phyloP scores from a whole-genome alignment of 2,329 filamentous ascomycete species.

The Aspergillus sp. region DNA sequence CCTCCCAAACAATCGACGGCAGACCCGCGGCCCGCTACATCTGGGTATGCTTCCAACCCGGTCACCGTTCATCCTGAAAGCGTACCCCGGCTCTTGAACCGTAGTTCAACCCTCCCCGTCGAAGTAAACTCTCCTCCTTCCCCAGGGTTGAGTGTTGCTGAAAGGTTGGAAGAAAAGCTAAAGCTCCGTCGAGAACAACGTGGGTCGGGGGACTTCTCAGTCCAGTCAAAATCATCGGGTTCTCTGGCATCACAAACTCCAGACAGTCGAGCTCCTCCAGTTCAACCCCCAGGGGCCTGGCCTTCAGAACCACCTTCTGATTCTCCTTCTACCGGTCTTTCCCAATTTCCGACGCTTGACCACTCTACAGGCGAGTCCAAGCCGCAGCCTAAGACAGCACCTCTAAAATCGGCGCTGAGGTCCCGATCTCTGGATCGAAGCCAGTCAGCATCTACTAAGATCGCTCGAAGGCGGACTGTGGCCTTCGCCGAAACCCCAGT shows the following conservation, averaged over 20 bases:
- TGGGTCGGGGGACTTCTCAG: slow-evolving; percentile 17
- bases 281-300: slow-evolving; percentile 3
- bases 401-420: slow-evolving; percentile 4
- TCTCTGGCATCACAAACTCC: neutral
- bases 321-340: neutral
- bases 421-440: slow-evolving; percentile 12
- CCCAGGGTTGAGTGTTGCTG: slow-evolving; percentile 23
- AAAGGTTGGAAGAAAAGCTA: slow-evolving; percentile 37
- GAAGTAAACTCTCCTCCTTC: slow-evolving; percentile 7
- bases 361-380: neutral
- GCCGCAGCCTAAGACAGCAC: neutral
- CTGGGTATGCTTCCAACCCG: slow-evolving; percentile 27
- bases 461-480: slow-evolving; percentile 17
- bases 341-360: neutral
- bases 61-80: slow-evolving; percentile 2
- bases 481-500: slow-evolving; percentile 18
- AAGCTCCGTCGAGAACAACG: slow-evolving; percentile 29
- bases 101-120: neutral
- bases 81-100: neutral
- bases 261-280: neutral
- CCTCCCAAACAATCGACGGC: slow-evolving; percentile 8
- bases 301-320: neutral
- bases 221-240: neutral
- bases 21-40: slow-evolving; percentile 13
- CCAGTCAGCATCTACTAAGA: slow-evolving; percentile 8